Base-by-base conservation (phyloP, 768 basidiomycete species). In the Tulasnella sp. region DNA sequence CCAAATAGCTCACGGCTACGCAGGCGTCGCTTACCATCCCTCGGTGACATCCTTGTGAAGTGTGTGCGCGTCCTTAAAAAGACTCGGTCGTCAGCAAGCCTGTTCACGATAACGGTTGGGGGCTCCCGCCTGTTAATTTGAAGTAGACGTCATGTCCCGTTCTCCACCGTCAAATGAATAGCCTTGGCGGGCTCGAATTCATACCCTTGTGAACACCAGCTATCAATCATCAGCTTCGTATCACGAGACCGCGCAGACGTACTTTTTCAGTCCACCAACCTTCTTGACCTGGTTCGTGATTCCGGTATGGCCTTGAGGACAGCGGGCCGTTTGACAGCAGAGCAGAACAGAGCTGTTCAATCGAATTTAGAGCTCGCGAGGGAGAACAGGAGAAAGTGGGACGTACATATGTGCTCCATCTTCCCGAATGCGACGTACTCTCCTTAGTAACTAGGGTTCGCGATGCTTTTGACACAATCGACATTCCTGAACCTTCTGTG, bases 401-500 rank as follows among this genome's bases (percentile, higher is more conserved):
- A 39, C 73, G 52, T 34, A 75, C 74, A n/a, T n/a, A n/a, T n/a
- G 81, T 92, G 92, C 84, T 98, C 96, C 71, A 97, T 87, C 84
- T 96, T 97, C 84, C 99, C 97, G 68, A 99, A 86, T 49, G 97
- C 97, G 75, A 99, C 97, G 81, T 98, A 99, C 85, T 99, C 97
- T 77, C 97, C 97, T 84, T 99, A n/a, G n/a, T n/a, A 97, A 17
- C 92, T 86, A 68, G 99, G 92, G 84, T 99, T 99, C 92, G 98
- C 93, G 82, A 99, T 95, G 84, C 99, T 99, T 93, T 99, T 99
- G 82, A 98, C 89, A 76, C 97, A 89, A 84, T 99, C 97, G 75
- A 99, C 88, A 82, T 99, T 96, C 85, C 88, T 93, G 81, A 99
- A 81, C 36, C 97, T 90, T 19, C 96, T 95, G 67, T 81, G 83